Percentiles rank a stretch among this genome's conserved stretches.
Evolutionary conservation across 2,329 filamentous ascomycete genomes (phyloP).

Genomic region (Colletotrichum acutatum): DNA sequence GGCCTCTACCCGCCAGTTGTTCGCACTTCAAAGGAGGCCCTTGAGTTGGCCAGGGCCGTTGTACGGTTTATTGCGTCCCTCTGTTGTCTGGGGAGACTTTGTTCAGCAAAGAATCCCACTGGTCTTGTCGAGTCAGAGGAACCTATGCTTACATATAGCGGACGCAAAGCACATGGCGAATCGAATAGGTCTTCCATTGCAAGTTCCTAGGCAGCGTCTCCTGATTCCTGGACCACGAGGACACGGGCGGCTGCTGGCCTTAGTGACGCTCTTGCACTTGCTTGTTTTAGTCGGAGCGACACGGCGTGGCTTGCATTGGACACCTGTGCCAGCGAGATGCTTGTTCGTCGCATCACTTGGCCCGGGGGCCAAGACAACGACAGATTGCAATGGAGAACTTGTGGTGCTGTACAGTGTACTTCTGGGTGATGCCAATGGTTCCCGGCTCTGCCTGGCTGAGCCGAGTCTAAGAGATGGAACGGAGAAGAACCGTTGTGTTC

Average conservation of each 20-base stretch:
- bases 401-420: not conserved
- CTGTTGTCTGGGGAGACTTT: not conserved
- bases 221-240: not conserved
- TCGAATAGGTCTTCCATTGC: not conserved
- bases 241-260: not conserved
- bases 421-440: not conserved
- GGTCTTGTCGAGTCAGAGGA: constrained; percentile 3
- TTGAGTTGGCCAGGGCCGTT: not conserved
- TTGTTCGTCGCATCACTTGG: constrained; percentile 20
- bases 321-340: constrained; percentile 27
- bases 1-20: constrained; percentile 7
- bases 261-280: not conserved
- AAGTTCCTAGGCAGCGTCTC: not conserved
- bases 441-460: constrained; percentile 20
- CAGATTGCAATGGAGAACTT: not conserved
- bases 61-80: not conserved
- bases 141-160: not conserved
- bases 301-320: constrained; percentile 20
- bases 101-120: not conserved
- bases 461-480: constrained; percentile 7
- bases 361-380: constrained; percentile 6
- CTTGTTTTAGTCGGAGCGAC: constrained; percentile 15
- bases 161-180: not conserved
- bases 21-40: constrained; percentile 23
- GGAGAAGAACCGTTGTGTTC: not conserved